phyloP scores from a whole-genome alignment of 2,329 filamentous ascomycete genomes.

The Trichoderma asperellum region DNA sequence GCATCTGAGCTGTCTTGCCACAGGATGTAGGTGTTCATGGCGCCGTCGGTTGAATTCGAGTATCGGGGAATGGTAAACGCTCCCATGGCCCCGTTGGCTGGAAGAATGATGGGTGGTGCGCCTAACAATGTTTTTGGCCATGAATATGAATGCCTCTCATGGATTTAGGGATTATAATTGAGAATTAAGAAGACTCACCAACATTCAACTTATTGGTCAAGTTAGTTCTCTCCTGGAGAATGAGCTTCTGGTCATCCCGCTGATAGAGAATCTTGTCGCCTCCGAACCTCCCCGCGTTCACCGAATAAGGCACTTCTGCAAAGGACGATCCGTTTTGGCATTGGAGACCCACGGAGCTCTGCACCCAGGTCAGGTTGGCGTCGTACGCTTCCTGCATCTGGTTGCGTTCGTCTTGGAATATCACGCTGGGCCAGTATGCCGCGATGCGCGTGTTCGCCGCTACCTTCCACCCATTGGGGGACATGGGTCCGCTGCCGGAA shows the following conservation, averaged over 20 bases:
- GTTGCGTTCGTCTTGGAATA: not conserved
- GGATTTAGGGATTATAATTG: not conserved
- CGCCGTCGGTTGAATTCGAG: not conserved
- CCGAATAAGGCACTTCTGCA: not conserved
- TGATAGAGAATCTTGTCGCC: not conserved
- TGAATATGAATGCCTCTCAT: too few relatives aligned
- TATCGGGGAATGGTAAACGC: not conserved
- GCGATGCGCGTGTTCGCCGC: not conserved
- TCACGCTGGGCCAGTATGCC: not conserved
- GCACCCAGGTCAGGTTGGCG: not conserved
- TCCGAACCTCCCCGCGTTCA: not conserved
- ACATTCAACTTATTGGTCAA: not conserved
- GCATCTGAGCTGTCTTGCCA: not conserved
- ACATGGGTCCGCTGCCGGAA: not conserved
- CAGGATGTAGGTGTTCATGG: conserved; percentile 3
- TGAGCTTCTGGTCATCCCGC: not conserved
- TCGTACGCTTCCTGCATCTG: not conserved
- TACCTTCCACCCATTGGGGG: not conserved
- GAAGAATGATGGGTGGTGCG: not conserved
- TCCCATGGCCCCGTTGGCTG: not conserved
- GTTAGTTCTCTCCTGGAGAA: not conserved
- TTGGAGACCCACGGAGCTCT: not conserved
- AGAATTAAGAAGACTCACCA: not conserved
- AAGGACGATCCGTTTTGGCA: not conserved
- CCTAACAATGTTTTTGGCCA: not conserved